phyloP scores from a whole-genome alignment of 225 moss, liverwort and hornwort genomes.

The Marchantia paleacea region DNA sequence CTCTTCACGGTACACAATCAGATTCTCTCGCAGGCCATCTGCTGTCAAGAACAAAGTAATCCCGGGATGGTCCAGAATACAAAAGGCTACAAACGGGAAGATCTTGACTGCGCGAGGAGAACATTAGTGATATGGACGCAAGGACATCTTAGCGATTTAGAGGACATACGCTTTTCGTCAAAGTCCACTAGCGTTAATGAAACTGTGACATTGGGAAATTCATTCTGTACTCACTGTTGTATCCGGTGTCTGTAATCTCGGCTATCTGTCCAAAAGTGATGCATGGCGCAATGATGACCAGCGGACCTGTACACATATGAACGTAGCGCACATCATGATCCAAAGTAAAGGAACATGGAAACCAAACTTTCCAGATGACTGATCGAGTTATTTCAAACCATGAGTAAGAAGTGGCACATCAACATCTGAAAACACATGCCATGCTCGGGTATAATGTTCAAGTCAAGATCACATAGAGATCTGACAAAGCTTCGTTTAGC shows the following conservation, averaged over 20 bases:
- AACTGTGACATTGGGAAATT: background rate
- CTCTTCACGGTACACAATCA: too few relatives aligned
- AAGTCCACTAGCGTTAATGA: background rate
- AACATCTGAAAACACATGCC: too few relatives aligned
- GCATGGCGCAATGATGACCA: slow-evolving; percentile 32
- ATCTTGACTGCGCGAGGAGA: background rate
- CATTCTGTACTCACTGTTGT: slow-evolving; percentile 21
- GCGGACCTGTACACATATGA: slow-evolving; percentile 17
- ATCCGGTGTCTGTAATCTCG: slow-evolving; percentile 33
- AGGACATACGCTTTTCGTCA: too few relatives aligned
- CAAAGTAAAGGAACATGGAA: background rate
- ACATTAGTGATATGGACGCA: background rate
- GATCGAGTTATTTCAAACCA: too few relatives aligned
- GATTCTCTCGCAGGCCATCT: background rate
- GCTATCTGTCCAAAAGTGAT: slow-evolving; percentile 41
- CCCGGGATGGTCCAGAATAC: background rate
- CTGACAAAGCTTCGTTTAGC: background rate
- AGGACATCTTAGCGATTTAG: background rate
- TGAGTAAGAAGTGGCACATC: too few relatives aligned
- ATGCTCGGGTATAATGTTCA: too few relatives aligned
- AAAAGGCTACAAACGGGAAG: background rate
- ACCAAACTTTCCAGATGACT: too few relatives aligned
- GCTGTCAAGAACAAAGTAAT: background rate
- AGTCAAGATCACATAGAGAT: too few relatives aligned
- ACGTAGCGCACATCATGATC: background rate